Percentiles rank a stretch among this genome's conserved stretches.
phyloP scores from a whole-genome alignment of 1,284 basidiomycete genomes.

The Rhodofomes roseus region DNA sequence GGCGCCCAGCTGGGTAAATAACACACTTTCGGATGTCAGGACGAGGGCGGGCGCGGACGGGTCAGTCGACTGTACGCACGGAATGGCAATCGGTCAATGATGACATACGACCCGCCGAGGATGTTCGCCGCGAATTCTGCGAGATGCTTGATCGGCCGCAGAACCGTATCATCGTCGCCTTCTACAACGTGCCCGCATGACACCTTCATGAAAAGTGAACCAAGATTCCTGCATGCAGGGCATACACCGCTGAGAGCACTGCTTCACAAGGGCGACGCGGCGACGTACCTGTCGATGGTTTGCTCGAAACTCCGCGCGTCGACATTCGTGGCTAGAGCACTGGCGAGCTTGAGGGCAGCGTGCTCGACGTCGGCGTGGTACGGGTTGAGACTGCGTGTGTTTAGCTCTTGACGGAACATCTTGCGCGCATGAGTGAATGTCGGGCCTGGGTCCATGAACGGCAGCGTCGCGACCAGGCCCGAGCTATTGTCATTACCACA shows the following conservation, averaged over 20 bases:
- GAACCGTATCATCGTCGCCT: slow-evolving; percentile 16
- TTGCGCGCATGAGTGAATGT: slow-evolving; percentile 15
- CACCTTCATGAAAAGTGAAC: slow-evolving; percentile 16
- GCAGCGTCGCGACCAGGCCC: slow-evolving; percentile 16
- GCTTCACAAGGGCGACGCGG: background rate
- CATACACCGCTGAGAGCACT: background rate
- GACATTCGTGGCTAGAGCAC: slow-evolving; percentile 9
- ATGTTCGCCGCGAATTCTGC: slow-evolving; percentile 22
- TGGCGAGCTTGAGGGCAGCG: slow-evolving; percentile 11
- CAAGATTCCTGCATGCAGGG: slow-evolving; percentile 10
- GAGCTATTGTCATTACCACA: background rate
- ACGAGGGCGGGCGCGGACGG: background rate
- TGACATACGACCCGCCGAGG: slow-evolving; percentile 24
- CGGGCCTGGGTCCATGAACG: slow-evolving; percentile 20
- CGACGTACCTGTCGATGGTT: background rate
- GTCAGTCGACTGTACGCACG: slow-evolving; percentile 10
- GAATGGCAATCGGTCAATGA: slow-evolving; percentile 27
- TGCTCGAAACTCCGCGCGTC: background rate
- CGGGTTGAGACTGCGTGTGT: slow-evolving; percentile 5
- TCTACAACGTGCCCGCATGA: slow-evolving; percentile 17
- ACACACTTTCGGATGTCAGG: slow-evolving; percentile 21
- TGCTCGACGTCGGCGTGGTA: slow-evolving; percentile 16
- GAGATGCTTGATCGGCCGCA: slow-evolving; percentile 21
- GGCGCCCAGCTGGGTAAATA: slow-evolving; percentile 34
- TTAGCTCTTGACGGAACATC: slow-evolving; percentile 18